Evolutionary conservation across 192 early-diverging fungal genomes (phyloP).

Genomic region (Coemansia javaensis): DNA sequence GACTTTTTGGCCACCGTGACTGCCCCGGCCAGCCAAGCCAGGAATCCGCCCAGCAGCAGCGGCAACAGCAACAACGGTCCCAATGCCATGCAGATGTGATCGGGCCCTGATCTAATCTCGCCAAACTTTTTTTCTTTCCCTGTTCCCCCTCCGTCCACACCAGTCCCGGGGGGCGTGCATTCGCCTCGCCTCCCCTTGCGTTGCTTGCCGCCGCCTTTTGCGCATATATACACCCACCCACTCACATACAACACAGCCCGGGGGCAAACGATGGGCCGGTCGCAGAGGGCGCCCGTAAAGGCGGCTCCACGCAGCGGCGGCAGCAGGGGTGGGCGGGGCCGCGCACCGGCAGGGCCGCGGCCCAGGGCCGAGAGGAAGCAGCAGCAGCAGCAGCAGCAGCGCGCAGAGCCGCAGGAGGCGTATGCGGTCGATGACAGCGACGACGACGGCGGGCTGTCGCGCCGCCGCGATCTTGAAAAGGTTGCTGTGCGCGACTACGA

Average conservation of each 20-base stretch:
- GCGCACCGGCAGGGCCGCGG: not conserved
- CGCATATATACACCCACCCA: too few species aligned
- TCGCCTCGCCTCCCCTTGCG: too few species aligned
- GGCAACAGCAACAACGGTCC: slow-evolving; percentile 4
- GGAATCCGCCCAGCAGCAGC: too few species aligned
- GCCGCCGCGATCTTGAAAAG: slow-evolving; percentile 21
- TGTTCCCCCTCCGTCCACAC: too few species aligned
- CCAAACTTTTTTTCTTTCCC: not conserved
- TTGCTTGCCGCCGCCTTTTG: too few species aligned
- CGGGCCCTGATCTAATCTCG: too few species aligned
- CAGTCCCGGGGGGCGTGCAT: too few species aligned
- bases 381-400: not conserved
- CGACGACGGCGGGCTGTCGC: slow-evolving; percentile 1
- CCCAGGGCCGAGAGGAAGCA: slow-evolving; percentile 2
- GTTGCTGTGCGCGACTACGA: slow-evolving; percentile 56
- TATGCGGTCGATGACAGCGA: slow-evolving; percentile 15
- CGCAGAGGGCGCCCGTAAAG: slow-evolving; percentile 12
- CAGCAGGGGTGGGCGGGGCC: not conserved
- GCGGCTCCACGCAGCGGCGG: slow-evolving; percentile 9
- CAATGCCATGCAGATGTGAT: slow-evolving; percentile 1
- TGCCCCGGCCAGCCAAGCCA: too few species aligned
- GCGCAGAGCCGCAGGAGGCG: not conserved
- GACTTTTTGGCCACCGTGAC: too few species aligned
- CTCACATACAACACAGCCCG: too few species aligned
- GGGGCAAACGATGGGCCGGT: slow-evolving; percentile 16